Base-by-base conservation (phyloP, 2,329 filamentous ascomycete genomes). In the Ceratocystis diversiconidia region DNA sequence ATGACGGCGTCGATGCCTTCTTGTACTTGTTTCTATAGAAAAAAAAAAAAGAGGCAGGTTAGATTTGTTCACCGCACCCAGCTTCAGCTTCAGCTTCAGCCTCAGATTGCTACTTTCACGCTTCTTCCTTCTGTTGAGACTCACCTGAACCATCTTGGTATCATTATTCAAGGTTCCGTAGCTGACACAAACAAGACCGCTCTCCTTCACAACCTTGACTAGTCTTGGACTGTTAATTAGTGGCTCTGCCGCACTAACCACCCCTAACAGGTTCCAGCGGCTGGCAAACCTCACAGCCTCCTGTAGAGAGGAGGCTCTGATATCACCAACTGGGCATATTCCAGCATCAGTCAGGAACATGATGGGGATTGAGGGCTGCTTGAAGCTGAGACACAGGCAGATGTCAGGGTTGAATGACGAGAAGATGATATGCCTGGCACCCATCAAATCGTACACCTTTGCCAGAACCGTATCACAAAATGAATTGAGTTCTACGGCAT, bases 1-100 rank as follows among this genome's bases (percentile, higher is more conserved):
- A 99, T 99, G 64, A 99, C 92, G 1, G 94, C 94, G 73, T 99
- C 94, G 68, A 99, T 96, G 61, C 94, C 92, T 75, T 96, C 90
- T 65, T 90, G 89, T 8, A 95, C 90, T 85, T 99, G 94, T 69
- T 87, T 78, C 86, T 92, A 73, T 70, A 70, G 62, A 69, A n/a
- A 63, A 62, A 68, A 70, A n/a, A 59, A 32, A 66, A 61, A 12
- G 60, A n/a, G 8, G 28, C 17, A 55, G 19, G 60, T 62, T 43
- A 32, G 28, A 67, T 10, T 62, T 50, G n/a, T 59, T 59, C 55
- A 59, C 17, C 1, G 55, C 28, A 30, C 17, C 19, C 55, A 36
- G 25, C 28, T 59, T 15, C 25, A 59, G 36, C 36, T 41, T 12
- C 28, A 30, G 30, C 30, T 32, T 30, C 30, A 30, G 36, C 10